A percentile compares a stretch with the other conserved stretches of the same genome.
Conservation (phyloP, 2,329 filamentous ascomycete genomes). For the Rhexocercosporidium sp. region DNA sequence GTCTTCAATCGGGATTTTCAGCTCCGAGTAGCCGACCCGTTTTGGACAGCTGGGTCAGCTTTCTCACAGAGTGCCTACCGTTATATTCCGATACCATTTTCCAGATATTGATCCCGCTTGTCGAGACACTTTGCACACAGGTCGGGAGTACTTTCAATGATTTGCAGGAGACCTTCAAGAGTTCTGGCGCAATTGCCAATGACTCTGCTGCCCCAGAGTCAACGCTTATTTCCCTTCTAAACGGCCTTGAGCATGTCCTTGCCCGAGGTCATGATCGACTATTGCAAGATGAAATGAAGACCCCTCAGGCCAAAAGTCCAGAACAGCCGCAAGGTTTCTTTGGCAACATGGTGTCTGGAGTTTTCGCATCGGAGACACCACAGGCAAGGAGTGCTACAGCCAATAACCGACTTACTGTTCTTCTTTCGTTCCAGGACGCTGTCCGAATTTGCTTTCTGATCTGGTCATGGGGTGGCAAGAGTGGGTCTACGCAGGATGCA, state of each 20-base stretch:
- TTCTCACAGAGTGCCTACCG: conserved; percentile 82
- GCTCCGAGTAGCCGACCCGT: conserved; percentile 75
- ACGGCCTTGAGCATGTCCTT: conserved; percentile 88
- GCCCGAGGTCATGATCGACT: conserved; percentile 86
- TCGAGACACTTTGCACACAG: conserved; percentile 85
- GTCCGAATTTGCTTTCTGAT: conserved; percentile 91
- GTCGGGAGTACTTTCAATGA: conserved; percentile 74
- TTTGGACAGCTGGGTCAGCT: conserved; percentile 89
- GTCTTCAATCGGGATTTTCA: conserved; percentile 80
- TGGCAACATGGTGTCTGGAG: conserved; percentile 90
- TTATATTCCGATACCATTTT: conserved; percentile 86
- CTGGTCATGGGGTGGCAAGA: conserved; percentile 88
- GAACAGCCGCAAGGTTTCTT: conserved; percentile 89
- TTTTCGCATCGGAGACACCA: conserved; percentile 79
- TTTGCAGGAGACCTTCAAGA: conserved; percentile 68
- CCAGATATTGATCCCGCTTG: conserved; percentile 86
- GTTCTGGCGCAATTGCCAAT: conserved; percentile 39
- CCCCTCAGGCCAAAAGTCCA: conserved; percentile 73
- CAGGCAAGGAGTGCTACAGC: conserved; percentile 84
- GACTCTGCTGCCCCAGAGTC: conserved; percentile 64
- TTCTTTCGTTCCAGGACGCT: conserved; percentile 96
- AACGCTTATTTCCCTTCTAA: conserved; percentile 83
- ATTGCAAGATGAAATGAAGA: conserved; percentile 74
- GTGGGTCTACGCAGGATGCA: conserved; percentile 63
- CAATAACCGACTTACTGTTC: conserved; percentile 89